These are phyloP conservation scores for Phytopythium kandeliae DNA, from an alignment of 352 stramenopile genomes.

Conservation along the genomic window DNA sequence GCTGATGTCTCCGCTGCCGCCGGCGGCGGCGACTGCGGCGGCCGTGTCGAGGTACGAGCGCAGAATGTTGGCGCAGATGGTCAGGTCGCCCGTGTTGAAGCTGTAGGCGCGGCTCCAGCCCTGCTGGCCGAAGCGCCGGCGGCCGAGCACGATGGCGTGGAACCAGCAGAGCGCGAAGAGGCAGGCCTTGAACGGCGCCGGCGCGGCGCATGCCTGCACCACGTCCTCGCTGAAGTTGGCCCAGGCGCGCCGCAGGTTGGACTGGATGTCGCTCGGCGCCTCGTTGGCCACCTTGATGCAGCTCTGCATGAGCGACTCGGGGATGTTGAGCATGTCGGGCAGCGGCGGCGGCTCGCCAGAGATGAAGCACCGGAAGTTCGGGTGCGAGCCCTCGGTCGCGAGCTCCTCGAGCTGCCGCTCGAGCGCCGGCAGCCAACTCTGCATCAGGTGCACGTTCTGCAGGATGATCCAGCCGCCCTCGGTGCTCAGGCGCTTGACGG, in stretches of 20 bases:
- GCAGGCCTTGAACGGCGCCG: conserved; percentile 91
- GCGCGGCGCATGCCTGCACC: conserved; percentile 83
- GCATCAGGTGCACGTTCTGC: conserved; percentile 96
- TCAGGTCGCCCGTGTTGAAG: conserved; percentile 95
- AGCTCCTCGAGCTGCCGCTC: conserved; percentile 92
- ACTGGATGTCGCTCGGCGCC: conserved; percentile 94
- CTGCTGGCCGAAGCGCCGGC: conserved; percentile 91
- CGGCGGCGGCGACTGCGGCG: background rate
- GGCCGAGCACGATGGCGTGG: conserved; percentile 92
- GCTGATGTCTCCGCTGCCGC: too few species aligned
- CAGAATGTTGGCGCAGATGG: conserved; percentile 94
- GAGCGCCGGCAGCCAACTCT: conserved; percentile 92
- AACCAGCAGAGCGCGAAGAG: conserved; percentile 95
- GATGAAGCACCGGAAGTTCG: conserved; percentile 96
- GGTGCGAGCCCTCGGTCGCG: conserved; percentile 84
- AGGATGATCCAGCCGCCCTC: conserved; percentile 94
- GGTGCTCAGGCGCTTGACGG: conserved; percentile 88
- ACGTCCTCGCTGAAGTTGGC: conserved; percentile 92
- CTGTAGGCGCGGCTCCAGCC: conserved; percentile 93
- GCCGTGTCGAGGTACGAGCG: conserved; percentile 93
- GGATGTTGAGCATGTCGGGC: conserved; percentile 94
- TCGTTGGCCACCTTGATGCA: conserved; percentile 97
- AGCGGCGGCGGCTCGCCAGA: conserved; percentile 91
- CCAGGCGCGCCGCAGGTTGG: conserved; percentile 92
- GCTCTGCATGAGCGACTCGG: conserved; percentile 93